Base-by-base conservation (phyloP, 148 eudicot species). In the Chenopodium formosanum region DNA sequence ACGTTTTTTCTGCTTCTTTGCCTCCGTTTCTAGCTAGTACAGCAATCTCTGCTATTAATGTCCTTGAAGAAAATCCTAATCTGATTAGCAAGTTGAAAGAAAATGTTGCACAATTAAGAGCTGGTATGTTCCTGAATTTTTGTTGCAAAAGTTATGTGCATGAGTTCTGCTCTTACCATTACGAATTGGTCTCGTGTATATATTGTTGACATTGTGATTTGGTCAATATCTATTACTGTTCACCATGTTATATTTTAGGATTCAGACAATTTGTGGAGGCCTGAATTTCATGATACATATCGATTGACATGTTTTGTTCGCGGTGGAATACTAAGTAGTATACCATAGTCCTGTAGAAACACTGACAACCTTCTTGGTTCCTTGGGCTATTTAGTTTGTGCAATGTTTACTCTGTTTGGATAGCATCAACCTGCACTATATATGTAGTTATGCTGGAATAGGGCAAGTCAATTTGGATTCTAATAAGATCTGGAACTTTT, bases 11-110 rank as follows among this genome's bases (percentile, higher is more conserved):
- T 88, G 99, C 98, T 86, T 96, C 99, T 79, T 85, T 96, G 84
- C 99, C 99, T 73, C 99, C 99, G 52, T 96, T 94, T 82, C 92
- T 96, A n/a, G 97, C 99, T 48, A 88, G 90, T 91, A 98, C 98
- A 66, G 97, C 99, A 47, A 89, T 96, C 82, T 91, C 98, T 75
- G 98, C 99, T 81, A 87, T 96, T 83, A 94, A 92, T 87, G 87
- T 96, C 72, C 80, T 96, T 77, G 98, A 92, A 84, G 91, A 94
- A 82, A 91, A 90, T 82, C 95, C 99, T 66, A 67, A 85, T 32
- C 82, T 92, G 79, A 88, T 91, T 53, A 77, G 85, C 11, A 92
- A 87, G 79, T 77, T 96, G 82, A 92, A 86, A 86, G 85, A 92
- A 50, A 96, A 92, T 81, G 81, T 90, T 79, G 88, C 92, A 10